A percentile compares a stretch with the other conserved stretches of the same genome.
phyloP scores from a whole-genome alignment of 1,284 basidiomycete genomes.

The Singerocomus inundabilis region DNA sequence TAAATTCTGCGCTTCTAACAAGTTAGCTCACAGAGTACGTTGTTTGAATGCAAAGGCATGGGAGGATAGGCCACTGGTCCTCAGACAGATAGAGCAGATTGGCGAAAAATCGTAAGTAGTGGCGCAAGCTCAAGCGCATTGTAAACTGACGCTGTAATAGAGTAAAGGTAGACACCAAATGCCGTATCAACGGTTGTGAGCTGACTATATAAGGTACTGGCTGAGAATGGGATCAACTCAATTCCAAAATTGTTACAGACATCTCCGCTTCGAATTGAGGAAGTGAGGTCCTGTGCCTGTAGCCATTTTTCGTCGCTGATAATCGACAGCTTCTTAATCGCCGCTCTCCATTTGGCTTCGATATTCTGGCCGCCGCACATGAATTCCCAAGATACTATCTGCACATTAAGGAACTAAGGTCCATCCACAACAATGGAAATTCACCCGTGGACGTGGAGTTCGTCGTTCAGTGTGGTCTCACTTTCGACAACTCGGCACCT shows the following conservation, averaged over 20 bases:
- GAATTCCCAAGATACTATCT: constrained; percentile 66
- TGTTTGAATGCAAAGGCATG: constrained; percentile 77
- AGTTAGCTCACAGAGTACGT: constrained; percentile 50
- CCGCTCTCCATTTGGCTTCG: constrained; percentile 67
- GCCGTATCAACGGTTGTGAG: background rate
- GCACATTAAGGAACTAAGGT: constrained; percentile 44
- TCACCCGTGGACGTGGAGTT: constrained; percentile 62
- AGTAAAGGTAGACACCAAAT: constrained; percentile 47
- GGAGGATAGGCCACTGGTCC: constrained; percentile 78
- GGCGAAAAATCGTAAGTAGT: constrained; percentile 79
- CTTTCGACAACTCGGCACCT: constrained; percentile 27
- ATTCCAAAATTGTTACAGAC: constrained; percentile 57
- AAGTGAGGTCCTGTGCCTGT: constrained; percentile 40
- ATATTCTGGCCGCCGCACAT: constrained; percentile 56
- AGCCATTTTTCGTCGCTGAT: constrained; percentile 4
- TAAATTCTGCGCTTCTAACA: constrained; percentile 7
- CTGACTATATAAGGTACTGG: constrained; percentile 53
- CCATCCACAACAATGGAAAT: constrained; percentile 43
- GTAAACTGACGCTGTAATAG: constrained; percentile 32
- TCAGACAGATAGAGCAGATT: constrained; percentile 77
- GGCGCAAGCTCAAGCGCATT: background rate
- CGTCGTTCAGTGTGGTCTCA: constrained; percentile 54
- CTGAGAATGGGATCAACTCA: constrained; percentile 66
- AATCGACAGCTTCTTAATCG: constrained; percentile 67
- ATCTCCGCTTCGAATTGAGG: constrained; percentile 59